These are phyloP conservation scores for Penicillium angulare DNA, from an alignment of 495 filamentous ascomycete species.

Conservation along the genomic window DNA sequence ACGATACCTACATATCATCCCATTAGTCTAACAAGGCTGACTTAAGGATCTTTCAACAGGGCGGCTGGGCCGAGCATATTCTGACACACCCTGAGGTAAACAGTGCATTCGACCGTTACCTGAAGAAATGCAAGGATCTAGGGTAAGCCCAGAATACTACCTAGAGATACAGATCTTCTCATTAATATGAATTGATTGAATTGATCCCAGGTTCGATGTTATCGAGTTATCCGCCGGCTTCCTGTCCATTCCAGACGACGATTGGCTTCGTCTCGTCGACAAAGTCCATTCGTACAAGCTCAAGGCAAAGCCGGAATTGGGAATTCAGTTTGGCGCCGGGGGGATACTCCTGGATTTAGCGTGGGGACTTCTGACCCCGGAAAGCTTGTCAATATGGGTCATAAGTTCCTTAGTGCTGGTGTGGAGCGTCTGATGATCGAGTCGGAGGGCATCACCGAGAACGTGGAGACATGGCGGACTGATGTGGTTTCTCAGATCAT, in stretches of 20 bases:
- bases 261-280: conserved; percentile 57
- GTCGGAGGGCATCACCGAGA: conserved; percentile 62
- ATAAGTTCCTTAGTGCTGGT: conserved; percentile 51
- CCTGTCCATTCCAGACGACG: conserved; percentile 52
- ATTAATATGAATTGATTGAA: background rate
- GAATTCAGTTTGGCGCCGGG: conserved; percentile 62
- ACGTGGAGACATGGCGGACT: conserved; percentile 55
- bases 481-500: conserved; percentile 57
- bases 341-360: conserved; percentile 50
- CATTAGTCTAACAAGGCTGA: background rate
- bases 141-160: too few species aligned
- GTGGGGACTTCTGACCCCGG: conserved; percentile 53
- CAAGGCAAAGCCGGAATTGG: conserved; percentile 58
- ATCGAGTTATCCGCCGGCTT: conserved; percentile 56
- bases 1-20: background rate
- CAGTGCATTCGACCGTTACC: conserved; percentile 50
- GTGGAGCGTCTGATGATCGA: conserved; percentile 62
- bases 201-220: conserved; percentile 52
- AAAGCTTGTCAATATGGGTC: conserved; percentile 50
- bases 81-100: conserved; percentile 46
- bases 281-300: conserved; percentile 51
- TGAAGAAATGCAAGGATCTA: conserved; percentile 49
- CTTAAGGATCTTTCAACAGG: conserved; percentile 23
- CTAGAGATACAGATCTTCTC: too few species aligned
- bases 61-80: conserved; percentile 57